Conservation (phyloP, 441 rosid genomes). For the Erodium texanum region DNA sequence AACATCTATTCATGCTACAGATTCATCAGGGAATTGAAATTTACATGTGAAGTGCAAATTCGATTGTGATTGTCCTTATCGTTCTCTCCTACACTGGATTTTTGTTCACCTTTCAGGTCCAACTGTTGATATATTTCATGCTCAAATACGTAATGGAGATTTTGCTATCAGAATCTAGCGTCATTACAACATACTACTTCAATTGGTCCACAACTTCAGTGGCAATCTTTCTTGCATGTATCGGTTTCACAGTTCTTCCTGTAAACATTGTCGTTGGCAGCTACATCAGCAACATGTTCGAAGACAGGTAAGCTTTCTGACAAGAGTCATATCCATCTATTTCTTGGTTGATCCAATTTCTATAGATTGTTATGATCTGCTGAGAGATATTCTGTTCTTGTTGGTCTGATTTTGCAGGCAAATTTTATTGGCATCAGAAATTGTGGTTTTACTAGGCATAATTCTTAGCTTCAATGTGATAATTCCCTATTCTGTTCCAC, state of each 20-base stretch:
- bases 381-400: neutral
- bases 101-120: conserved; percentile 50
- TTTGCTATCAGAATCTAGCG: conserved; percentile 88
- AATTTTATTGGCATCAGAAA: conserved; percentile 85
- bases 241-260: conserved; percentile 93
- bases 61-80: neutral
- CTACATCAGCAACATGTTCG: conserved; percentile 94
- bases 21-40: neutral
- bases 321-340: neutral
- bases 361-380: neutral
- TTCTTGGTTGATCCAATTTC: neutral
- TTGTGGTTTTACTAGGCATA: conserved; percentile 70
- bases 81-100: conserved; percentile 1
- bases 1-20: neutral
- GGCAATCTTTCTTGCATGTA: conserved; percentile 77
- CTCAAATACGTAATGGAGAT: conserved; percentile 93
- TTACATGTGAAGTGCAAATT: neutral
- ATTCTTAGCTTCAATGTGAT: conserved; percentile 70
- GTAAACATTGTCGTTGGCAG: conserved; percentile 80
- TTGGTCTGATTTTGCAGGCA: conserved; percentile 47
- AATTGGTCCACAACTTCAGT: conserved; percentile 71
- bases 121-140: conserved; percentile 93
- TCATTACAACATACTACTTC: conserved; percentile 74
- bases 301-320: conserved; percentile 59
- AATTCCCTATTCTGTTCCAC: conserved; percentile 63